Conservation (phyloP, 805 yeast genomes). For the Sugiyamaella valdiviana region DNA sequence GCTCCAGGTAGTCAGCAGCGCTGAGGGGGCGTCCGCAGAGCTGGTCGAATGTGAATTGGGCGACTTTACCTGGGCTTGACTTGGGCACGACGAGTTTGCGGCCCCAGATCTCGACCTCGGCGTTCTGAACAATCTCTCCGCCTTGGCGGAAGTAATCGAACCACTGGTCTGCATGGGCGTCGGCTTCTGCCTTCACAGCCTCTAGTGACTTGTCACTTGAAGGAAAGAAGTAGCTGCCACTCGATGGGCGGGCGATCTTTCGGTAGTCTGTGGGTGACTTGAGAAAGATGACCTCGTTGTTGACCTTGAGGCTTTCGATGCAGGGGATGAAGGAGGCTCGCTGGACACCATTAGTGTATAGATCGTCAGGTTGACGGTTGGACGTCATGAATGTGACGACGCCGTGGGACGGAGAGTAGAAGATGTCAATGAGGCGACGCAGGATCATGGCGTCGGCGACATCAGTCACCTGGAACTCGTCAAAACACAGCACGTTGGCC, state of each 20-base stretch:
- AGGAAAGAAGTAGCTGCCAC: constrained; percentile 74
- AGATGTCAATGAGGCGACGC: constrained; percentile 60
- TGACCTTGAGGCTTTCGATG: constrained; percentile 66
- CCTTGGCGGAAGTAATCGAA: constrained; percentile 67
- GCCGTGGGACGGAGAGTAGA: constrained; percentile 67
- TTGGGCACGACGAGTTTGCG: constrained; percentile 68
- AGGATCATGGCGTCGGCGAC: constrained; percentile 98
- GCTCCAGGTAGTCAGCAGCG: constrained; percentile 87
- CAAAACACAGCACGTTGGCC: constrained; percentile 82
- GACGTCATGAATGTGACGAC: constrained; percentile 88
- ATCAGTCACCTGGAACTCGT: constrained; percentile 96
- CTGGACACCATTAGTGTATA: constrained; percentile 91
- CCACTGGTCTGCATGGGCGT: constrained; percentile 69
- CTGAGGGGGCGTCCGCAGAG: constrained; percentile 83
- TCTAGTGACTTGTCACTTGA: constrained; percentile 47
- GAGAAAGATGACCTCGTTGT: constrained; percentile 69
- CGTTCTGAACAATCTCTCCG: constrained; percentile 34
- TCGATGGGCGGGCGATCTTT: constrained; percentile 74
- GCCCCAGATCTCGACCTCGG: constrained; percentile 71
- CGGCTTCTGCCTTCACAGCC: constrained; percentile 47
- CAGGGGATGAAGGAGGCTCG: constrained; percentile 89
- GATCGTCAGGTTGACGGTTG: constrained; percentile 89
- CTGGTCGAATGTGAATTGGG: constrained; percentile 81
- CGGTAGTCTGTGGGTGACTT: constrained; percentile 94
- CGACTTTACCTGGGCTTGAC: constrained; percentile 72